These are phyloP conservation scores for Peribolospora baueri DNA, from an alignment of 768 basidiomycete genomes.

Conservation along the genomic window DNA sequence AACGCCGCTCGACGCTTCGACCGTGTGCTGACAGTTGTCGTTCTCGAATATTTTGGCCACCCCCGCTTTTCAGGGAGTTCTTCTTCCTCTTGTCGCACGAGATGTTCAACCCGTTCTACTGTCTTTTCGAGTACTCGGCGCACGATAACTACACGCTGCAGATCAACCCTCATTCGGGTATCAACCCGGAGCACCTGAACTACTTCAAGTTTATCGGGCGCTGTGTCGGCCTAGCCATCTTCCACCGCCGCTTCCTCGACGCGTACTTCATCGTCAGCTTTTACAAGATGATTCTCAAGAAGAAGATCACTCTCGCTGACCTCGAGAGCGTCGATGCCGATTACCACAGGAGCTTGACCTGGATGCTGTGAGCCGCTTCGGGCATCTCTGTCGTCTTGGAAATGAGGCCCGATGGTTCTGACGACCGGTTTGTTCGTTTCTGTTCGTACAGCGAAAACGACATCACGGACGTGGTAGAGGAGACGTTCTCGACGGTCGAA, in stretches of 20 bases:
- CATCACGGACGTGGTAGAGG: slow-evolving; percentile 91
- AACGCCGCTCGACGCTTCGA: neutral
- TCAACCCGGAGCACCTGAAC: slow-evolving; percentile 97
- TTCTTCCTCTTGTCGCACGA: slow-evolving; percentile 99
- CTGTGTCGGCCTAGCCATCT: slow-evolving; percentile 82
- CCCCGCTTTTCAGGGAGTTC: slow-evolving; percentile 48
- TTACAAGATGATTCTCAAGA: slow-evolving; percentile 99
- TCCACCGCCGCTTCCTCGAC: slow-evolving; percentile 96
- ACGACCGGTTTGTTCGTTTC: neutral
- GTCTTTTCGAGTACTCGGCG: slow-evolving; percentile 96
- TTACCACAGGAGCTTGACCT: slow-evolving; percentile 75
- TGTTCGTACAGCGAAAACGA: slow-evolving; percentile 54
- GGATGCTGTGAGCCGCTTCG: slow-evolving; percentile 65
- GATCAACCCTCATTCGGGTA: slow-evolving; percentile 80
- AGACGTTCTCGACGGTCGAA: slow-evolving; percentile 89
- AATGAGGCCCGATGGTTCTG: slow-evolving; percentile 9
- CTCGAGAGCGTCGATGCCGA: slow-evolving; percentile 93
- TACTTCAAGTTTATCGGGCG: slow-evolving; percentile 99
- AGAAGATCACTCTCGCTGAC: slow-evolving; percentile 82
- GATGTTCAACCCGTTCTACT: slow-evolving; percentile 97
- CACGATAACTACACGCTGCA: slow-evolving; percentile 99
- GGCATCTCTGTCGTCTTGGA: slow-evolving; percentile 1
- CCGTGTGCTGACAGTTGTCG: neutral
- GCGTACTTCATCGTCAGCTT: slow-evolving; percentile 98
- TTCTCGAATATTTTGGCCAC: slow-evolving; percentile 1